Conservation (phyloP, 129 eudicot genomes). For the Cynara cardunculus region DNA sequence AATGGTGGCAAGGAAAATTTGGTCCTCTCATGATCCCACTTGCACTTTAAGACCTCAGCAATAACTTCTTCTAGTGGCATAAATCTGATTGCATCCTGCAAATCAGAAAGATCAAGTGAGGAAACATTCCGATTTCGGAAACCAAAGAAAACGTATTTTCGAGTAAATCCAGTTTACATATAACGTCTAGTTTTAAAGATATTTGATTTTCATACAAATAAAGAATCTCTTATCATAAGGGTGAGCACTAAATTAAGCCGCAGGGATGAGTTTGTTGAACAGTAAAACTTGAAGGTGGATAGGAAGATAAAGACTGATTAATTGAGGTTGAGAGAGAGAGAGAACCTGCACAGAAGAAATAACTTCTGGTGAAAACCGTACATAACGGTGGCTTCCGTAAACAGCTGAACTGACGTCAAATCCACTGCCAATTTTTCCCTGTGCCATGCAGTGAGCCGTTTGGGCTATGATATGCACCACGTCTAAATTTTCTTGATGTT, state of each 20-base stretch:
- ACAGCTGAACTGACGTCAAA: conserved; percentile 96
- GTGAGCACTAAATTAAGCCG: background rate
- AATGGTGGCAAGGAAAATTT: conserved; percentile 81
- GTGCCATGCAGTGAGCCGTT: conserved; percentile 95
- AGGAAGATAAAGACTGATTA: background rate
- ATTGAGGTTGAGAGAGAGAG: background rate
- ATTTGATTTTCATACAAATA: background rate
- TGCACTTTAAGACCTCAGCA: conserved; percentile 59
- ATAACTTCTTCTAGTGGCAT: conserved; percentile 66
- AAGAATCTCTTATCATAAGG: background rate
- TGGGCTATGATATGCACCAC: conserved; percentile 85
- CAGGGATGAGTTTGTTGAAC: background rate
- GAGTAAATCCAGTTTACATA: background rate
- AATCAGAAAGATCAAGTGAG: conserved; percentile 24
- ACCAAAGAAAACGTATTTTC: background rate
- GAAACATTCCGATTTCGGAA: background rate
- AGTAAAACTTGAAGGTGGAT: background rate
- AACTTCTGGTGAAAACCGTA: conserved; percentile 92
- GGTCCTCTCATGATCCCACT: conserved; percentile 94
- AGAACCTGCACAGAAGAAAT: conserved; percentile 90
- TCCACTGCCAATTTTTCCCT: conserved; percentile 98
- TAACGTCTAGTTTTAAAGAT: background rate
- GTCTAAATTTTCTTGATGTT: conserved; percentile 53
- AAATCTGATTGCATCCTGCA: conserved; percentile 63
- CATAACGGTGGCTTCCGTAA: conserved; percentile 96